Evolutionary conservation across 768 basidiomycete species (phyloP).

Genomic region (Boletus pseudopeckii): DNA sequence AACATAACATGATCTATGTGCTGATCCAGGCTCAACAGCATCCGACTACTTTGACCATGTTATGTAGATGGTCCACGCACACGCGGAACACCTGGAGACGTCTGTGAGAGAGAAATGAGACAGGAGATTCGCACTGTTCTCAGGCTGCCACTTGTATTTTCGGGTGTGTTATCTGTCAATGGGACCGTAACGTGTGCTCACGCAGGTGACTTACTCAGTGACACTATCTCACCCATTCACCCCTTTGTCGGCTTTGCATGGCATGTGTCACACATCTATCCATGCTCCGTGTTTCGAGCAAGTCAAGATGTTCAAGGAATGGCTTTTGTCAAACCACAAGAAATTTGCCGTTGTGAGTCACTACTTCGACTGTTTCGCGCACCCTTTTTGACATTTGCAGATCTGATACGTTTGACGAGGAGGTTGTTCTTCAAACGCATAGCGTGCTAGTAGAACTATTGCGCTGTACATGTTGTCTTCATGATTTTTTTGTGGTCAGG

Average conservation of each 20-base stretch:
- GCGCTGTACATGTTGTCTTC: conserved; percentile 55
- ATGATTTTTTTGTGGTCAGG: too few relatives aligned
- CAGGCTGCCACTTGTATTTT: conserved; percentile 71
- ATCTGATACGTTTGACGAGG: conserved; percentile 32
- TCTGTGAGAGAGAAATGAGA: conserved; percentile 66
- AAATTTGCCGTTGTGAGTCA: conserved; percentile 49
- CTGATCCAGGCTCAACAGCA: conserved; percentile 38
- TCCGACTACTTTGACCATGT: conserved; percentile 69
- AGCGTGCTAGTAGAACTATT: conserved; percentile 58
- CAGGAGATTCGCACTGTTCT: conserved; percentile 61
- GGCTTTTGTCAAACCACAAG: conserved; percentile 70
- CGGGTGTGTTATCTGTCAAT: conserved; percentile 38
- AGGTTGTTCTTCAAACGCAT: conserved; percentile 50
- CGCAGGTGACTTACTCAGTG: conserved; percentile 30
- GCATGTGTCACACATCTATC: conserved; percentile 45
- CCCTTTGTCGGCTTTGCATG: conserved; percentile 40
- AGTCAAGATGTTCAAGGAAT: conserved; percentile 62
- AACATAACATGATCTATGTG: background rate
- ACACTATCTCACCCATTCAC: conserved; percentile 21
- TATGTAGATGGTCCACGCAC: conserved; percentile 71
- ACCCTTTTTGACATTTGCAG: conserved; percentile 8
- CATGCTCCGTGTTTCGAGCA: conserved; percentile 70
- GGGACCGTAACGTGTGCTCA: conserved; percentile 1
- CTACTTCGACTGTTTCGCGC: background rate
- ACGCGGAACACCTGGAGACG: conserved; percentile 68